phyloP scores from a whole-genome alignment of 495 filamentous ascomycete species.

The Delitschia confertaspora region DNA sequence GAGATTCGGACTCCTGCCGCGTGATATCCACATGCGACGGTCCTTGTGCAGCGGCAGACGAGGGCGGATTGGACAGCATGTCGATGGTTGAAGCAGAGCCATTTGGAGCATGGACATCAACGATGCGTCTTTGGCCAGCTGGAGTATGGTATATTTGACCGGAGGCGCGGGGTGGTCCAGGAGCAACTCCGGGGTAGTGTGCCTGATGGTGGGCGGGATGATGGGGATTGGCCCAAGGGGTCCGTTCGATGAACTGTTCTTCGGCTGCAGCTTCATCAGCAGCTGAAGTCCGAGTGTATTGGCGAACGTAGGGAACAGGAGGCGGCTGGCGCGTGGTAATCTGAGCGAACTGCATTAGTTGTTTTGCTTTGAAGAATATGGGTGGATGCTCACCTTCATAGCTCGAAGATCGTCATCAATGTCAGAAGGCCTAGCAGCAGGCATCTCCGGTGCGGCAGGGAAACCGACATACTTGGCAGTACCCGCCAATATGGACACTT shows the following conservation, averaged over 20 bases:
- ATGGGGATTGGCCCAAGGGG: slow-evolving; percentile 80
- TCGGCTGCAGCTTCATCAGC: slow-evolving; percentile 54
- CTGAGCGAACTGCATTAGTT: slow-evolving; percentile 14
- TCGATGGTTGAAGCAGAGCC: slow-evolving; percentile 50
- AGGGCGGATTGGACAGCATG: slow-evolving; percentile 39
- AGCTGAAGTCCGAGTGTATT: slow-evolving; percentile 32
- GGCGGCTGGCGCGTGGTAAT: slow-evolving; percentile 21
- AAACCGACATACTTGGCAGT: slow-evolving; percentile 92
- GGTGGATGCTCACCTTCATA: slow-evolving; percentile 65
- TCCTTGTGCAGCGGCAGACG: slow-evolving; percentile 30
- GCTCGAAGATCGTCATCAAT: slow-evolving; percentile 78
- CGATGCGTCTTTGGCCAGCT: slow-evolving; percentile 44
- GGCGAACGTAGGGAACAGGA: slow-evolving; percentile 17
- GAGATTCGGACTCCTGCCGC: slow-evolving; percentile 21
- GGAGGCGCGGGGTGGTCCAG: slow-evolving; percentile 18
- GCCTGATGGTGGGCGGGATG: slow-evolving; percentile 58
- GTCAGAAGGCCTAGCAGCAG: slow-evolving; percentile 59
- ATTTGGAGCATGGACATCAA: slow-evolving; percentile 46
- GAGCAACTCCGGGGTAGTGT: slow-evolving; percentile 13
- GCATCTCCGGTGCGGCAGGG: slow-evolving; percentile 81
- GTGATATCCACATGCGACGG: slow-evolving; percentile 6
- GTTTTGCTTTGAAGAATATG: not conserved
- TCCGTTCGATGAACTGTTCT: slow-evolving; percentile 73
- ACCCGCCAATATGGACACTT: slow-evolving; percentile 83
- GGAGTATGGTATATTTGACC: slow-evolving; percentile 42